phyloP scores from a whole-genome alignment of 495 filamentous ascomycete species.

The Darksidea phi region DNA sequence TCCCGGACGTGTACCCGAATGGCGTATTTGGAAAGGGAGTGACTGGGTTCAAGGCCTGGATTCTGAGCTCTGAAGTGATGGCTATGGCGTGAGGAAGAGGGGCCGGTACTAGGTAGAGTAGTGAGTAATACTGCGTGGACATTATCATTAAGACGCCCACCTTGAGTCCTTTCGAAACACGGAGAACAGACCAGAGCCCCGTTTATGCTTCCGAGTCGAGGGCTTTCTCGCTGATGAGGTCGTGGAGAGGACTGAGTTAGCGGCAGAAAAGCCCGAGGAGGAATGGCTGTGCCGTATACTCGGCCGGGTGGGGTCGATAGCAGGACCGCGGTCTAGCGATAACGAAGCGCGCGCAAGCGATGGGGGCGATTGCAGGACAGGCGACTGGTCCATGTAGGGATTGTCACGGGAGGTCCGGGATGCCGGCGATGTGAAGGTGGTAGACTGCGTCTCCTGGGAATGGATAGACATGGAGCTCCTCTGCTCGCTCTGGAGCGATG shows the following conservation, averaged over 20 bases:
- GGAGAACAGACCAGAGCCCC: conserved; percentile 24
- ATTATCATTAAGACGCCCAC: conserved; percentile 3
- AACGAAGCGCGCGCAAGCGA: conserved; percentile 5
- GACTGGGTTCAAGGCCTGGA: conserved; percentile 25
- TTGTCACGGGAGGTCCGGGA: conserved; percentile 36
- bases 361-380: not conserved
- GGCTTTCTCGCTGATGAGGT: conserved; percentile 8
- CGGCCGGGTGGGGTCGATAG: conserved; percentile 20
- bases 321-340: conserved; percentile 19
- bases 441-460: conserved; percentile 36
- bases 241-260: conserved; percentile 11
- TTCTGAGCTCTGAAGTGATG: conserved; percentile 15
- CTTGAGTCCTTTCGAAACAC: conserved; percentile 32
- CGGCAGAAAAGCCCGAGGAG: conserved; percentile 13
- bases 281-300: conserved; percentile 17
- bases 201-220: conserved; percentile 19
- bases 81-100: conserved; percentile 20
- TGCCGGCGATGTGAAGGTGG: conserved; percentile 34
- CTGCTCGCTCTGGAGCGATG: conserved; percentile 28
- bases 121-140: conserved; percentile 13
- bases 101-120: conserved; percentile 15
- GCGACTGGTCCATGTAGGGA: conserved; percentile 7
- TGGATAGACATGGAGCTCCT: conserved; percentile 34
- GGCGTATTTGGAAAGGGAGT: conserved; percentile 22
- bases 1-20: conserved; percentile 25